Percentiles rank a stretch among this genome's conserved stretches.
phyloP scores from a whole-genome alignment of 805 yeast genomes.

The Maudiozyma saulgeensis region DNA sequence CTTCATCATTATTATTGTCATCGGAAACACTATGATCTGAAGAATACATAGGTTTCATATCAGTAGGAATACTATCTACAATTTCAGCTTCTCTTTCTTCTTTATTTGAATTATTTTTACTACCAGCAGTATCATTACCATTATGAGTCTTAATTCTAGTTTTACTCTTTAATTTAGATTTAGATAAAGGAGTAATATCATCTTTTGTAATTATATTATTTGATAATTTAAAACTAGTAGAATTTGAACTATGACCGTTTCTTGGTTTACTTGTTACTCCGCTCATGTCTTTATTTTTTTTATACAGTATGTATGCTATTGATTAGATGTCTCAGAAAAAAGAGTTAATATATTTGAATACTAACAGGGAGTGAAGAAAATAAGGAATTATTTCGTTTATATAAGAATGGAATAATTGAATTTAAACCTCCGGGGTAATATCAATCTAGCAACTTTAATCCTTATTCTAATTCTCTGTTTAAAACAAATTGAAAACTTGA shows the following conservation, averaged over 20 bases:
- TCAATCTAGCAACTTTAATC: too few species aligned
- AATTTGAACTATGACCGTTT: not conserved
- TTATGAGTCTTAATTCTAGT: not conserved
- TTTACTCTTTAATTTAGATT: constrained; percentile 2
- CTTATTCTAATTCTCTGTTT: too few species aligned
- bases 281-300: not conserved
- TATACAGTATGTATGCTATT: not conserved
- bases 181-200: constrained; percentile 19
- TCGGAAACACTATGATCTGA: constrained; percentile 3
- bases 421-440: too few species aligned
- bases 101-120: not conserved
- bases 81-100: constrained; percentile 1
- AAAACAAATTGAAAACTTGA: too few species aligned
- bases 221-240: constrained; percentile 13
- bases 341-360: too few species aligned
- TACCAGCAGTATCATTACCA: not conserved
- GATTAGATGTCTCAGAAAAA: too few species aligned
- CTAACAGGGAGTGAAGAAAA: too few species aligned
- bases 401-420: too few species aligned
- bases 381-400: too few species aligned
- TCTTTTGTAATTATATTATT: constrained; percentile 21
- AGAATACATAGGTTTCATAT: not conserved
- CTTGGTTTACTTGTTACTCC: not conserved
- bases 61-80: constrained; percentile 8
- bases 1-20: constrained; percentile 9